Evolutionary conservation across 257 asterid genomes (phyloP).

Genomic region (Buddleja alternifolia): DNA sequence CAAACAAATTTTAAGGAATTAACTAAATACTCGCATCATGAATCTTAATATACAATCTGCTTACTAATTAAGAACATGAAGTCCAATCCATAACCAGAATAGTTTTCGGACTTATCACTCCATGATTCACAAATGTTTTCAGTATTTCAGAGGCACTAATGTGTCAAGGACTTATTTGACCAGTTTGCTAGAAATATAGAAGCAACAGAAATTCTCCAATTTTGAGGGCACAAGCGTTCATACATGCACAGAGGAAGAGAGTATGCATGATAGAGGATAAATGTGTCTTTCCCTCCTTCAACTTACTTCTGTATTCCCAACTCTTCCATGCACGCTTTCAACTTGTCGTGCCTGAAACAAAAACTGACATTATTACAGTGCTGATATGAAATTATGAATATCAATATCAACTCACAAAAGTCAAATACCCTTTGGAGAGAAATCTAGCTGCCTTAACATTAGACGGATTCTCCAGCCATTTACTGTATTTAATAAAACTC

Average conservation of each 20-base stretch:
- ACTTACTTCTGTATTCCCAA: conserved; percentile 83
- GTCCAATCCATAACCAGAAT: conserved; percentile 19
- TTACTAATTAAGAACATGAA: conserved; percentile 20
- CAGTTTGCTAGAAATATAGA: conserved; percentile 21
- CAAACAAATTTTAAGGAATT: conserved; percentile 36
- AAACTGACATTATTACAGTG: conserved; percentile 24
- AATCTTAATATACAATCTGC: conserved; percentile 21
- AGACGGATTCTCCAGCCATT: conserved; percentile 86
- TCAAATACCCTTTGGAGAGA: conserved; percentile 81
- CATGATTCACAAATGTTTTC: background rate
- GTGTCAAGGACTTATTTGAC: conserved; percentile 7
- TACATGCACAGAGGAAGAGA: conserved; percentile 14
- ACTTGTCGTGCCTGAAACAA: conserved; percentile 73
- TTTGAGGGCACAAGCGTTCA: conserved; percentile 8
- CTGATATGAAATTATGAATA: conserved; percentile 9
- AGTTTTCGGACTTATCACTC: conserved; percentile 9
- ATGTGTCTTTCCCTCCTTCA: conserved; percentile 27
- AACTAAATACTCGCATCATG: conserved; percentile 25
- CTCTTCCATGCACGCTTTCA: conserved; percentile 72
- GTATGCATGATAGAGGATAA: background rate
- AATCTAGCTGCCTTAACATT: conserved; percentile 90
- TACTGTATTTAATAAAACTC: conserved; percentile 91
- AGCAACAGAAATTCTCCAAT: conserved; percentile 19
- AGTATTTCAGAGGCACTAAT: background rate
- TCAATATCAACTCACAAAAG: conserved; percentile 17